Base-by-base conservation (phyloP, 2,329 filamentous ascomycete genomes). In the Setomelanomma holmii region DNA sequence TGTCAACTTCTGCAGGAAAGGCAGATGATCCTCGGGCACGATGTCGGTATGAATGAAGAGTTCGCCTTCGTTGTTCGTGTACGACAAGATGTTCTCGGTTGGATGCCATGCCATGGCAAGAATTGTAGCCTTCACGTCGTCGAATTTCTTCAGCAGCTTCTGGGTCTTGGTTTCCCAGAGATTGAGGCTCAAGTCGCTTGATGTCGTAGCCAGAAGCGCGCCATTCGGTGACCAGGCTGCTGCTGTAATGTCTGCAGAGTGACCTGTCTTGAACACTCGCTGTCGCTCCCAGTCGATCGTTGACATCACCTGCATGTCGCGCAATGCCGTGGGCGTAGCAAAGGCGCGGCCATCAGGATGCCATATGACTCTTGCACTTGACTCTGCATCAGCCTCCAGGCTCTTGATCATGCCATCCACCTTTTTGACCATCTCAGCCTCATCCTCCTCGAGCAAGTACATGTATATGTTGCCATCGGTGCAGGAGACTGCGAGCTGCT, bases 201-300 rank as follows among this genome's bases (percentile, higher is more conserved):
- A 81, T 4, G 83, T 81, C 16, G 81, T 84, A 14, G 87, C 91
- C 19, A 99, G 80, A 66, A 99, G 81, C 1, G 93, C 90, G 34
- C 95, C 95, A 69, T 99, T 99, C 1, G 92, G 91, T 12, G 93
- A 96, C 95, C 95, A 99, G 30, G 90, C 87, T 30, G 96, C 77
- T 2, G 93, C 89, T 0, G 91, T 96, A 52, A 99, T 88, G 61
- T 96, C 90, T 16, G 88, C 88, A 36, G 86, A 86, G 69, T 98
- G 95, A 0, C 89, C 91, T 23, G 87, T 86, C 6, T 86, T 79
- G 71, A 99, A 99, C 0, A 80, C 77, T 54, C 89, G 85, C 73
- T 98, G 92, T 61, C 89, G 88, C 70, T 92, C 90, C 90, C 93
- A 97, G 71, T 97, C 91, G 45, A 86, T 86, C 56, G 87, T 87